Percentiles rank a stretch among this genome's conserved stretches.
These are phyloP conservation scores for Pseudogymnoascus sp. DNA, from an alignment of 2,329 filamentous ascomycete species.

Conservation along the genomic window DNA sequence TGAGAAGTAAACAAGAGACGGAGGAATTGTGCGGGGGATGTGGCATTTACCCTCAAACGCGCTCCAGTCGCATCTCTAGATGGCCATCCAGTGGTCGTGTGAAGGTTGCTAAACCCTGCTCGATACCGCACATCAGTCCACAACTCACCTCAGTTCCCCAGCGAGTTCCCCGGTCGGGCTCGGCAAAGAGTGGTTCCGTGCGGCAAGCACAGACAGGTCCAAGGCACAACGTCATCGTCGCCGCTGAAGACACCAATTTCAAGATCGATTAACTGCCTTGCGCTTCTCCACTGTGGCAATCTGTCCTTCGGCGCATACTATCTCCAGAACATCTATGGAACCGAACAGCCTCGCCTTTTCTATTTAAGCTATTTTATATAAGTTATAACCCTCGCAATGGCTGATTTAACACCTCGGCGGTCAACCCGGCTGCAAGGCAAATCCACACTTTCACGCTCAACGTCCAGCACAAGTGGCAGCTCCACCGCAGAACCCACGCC, in stretches of 20 bases:
- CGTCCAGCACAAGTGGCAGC: not conserved
- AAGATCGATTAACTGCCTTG: not conserved
- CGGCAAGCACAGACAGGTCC: slow-evolving; percentile 4
- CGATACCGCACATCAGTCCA: not conserved
- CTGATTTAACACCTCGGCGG: slow-evolving; percentile 21
- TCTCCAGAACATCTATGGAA: slow-evolving; percentile 13
- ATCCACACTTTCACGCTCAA: slow-evolving; percentile 7
- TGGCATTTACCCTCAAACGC: slow-evolving; percentile 3
- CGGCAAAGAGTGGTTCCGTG: not conserved
- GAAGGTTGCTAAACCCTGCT: not conserved
- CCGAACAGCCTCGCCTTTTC: not conserved
- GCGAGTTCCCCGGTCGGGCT: not conserved
- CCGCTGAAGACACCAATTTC: not conserved
- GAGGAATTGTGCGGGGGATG: not conserved
- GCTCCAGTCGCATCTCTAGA: slow-evolving; percentile 6
- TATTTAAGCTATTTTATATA: slow-evolving; percentile 10
- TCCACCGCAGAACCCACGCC: slow-evolving; percentile 9
- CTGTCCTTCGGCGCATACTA: slow-evolving; percentile 15
- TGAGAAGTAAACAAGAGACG: not conserved
- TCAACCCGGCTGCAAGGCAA: slow-evolving; percentile 22
- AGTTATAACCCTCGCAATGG: slow-evolving; percentile 20
- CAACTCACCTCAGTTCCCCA: not conserved
- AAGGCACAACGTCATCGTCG: slow-evolving; percentile 16
- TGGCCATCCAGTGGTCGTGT: not conserved
- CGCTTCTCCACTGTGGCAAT: slow-evolving; percentile 9